Evolutionary conservation across 805 yeast genomes (phyloP).

Genomic region (Helenozyma rhizophorensis): DNA sequence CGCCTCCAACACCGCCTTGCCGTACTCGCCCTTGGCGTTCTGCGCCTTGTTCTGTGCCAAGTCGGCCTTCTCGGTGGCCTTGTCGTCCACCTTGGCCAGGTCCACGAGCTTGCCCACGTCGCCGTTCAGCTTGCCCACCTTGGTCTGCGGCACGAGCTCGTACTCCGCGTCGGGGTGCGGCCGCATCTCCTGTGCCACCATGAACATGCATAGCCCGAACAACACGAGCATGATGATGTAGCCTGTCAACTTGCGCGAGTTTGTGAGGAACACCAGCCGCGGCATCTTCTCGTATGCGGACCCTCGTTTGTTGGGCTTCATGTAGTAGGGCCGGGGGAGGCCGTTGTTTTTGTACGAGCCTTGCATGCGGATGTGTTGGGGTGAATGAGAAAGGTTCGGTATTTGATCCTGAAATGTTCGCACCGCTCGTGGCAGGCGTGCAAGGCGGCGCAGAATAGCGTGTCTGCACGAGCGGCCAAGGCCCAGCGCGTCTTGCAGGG

Average conservation of each 20-base stretch:
- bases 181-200: conserved; percentile 34
- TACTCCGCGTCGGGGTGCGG: conserved; percentile 23
- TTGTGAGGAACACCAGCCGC: conserved; percentile 28
- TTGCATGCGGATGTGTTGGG: conserved; percentile 27
- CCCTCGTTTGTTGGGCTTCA: conserved; percentile 37
- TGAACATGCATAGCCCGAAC: conserved; percentile 32
- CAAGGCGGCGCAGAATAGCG: too few relatives aligned
- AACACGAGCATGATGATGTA: conserved; percentile 29
- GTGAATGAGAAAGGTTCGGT: background rate
- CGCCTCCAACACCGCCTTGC: conserved; percentile 38
- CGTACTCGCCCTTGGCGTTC: conserved; percentile 36
- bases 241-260: conserved; percentile 35
- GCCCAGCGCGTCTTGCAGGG: too few relatives aligned
- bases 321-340: conserved; percentile 43
- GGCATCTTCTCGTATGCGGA: conserved; percentile 35
- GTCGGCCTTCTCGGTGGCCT: conserved; percentile 29
- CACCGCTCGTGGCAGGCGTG: too few relatives aligned
- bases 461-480: too few relatives aligned
- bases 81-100: conserved; percentile 25
- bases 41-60: conserved; percentile 37
- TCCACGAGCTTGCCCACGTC: conserved; percentile 28
- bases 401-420: background rate
- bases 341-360: conserved; percentile 40
- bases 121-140: conserved; percentile 13
- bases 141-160: conserved; percentile 20